These are phyloP conservation scores for Pseudocercospora crystallina DNA, from an alignment of 2,329 filamentous ascomycete genomes.

Conservation along the genomic window DNA sequence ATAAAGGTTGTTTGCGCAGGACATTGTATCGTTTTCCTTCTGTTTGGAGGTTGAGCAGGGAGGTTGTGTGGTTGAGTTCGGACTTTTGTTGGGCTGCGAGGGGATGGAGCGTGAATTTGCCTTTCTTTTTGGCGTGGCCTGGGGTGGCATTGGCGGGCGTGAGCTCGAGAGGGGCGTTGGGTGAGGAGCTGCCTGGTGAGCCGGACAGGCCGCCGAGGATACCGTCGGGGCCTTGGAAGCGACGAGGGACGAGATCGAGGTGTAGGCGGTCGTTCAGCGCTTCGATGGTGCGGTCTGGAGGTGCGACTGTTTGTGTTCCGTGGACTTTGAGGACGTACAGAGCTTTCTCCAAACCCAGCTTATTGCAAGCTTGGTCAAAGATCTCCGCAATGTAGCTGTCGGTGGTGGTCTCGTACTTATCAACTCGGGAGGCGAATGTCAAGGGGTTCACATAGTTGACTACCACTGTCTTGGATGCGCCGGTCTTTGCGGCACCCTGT, in stretches of 20 bases:
- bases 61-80: slow-evolving; percentile 22
- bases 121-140: slow-evolving; percentile 35
- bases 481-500: slow-evolving; percentile 46
- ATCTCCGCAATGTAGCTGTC: slow-evolving; percentile 83
- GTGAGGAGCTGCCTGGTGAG: slow-evolving; percentile 68
- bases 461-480: slow-evolving; percentile 68
- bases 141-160: slow-evolving; percentile 38
- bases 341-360: slow-evolving; percentile 74
- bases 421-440: slow-evolving; percentile 65
- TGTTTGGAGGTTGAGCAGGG: slow-evolving; percentile 46
- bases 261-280: slow-evolving; percentile 74
- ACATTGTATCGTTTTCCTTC: slow-evolving; percentile 69
- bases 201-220: slow-evolving; percentile 69
- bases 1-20: slow-evolving; percentile 79
- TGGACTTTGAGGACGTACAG: slow-evolving; percentile 77
- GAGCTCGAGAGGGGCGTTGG: slow-evolving; percentile 64
- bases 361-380: slow-evolving; percentile 73
- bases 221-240: slow-evolving; percentile 52
- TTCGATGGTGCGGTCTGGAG: slow-evolving; percentile 74
- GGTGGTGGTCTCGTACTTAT: slow-evolving; percentile 71
- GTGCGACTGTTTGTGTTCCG: slow-evolving; percentile 70
- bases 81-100: slow-evolving; percentile 55
- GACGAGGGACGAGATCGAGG: slow-evolving; percentile 71
- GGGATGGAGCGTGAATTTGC: slow-evolving; percentile 52
- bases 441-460: slow-evolving; percentile 72